A percentile compares a stretch with the other conserved stretches of the same genome.
These are phyloP conservation scores for Vigna radiata DNA, from an alignment of 306 rosid species.

Conservation along the genomic window DNA sequence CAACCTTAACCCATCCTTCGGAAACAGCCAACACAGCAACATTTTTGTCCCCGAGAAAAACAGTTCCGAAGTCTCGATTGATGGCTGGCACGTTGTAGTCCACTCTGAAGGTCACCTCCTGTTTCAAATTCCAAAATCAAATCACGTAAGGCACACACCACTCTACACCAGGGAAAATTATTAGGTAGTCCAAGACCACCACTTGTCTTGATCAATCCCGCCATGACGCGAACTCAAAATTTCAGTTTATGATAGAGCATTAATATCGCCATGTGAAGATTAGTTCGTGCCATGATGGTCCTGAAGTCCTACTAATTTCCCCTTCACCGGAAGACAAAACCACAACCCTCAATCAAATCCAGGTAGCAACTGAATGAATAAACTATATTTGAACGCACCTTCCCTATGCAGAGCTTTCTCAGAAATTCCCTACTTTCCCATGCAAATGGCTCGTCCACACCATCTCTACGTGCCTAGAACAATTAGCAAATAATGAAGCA, in stretches of 20 bases:
- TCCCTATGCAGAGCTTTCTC: conserved; percentile 87
- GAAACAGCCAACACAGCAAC: conserved; percentile 79
- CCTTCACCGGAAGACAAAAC: conserved; percentile 8
- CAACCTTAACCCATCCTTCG: conserved; percentile 97
- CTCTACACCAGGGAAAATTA: neutral
- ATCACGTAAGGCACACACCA: conserved; percentile 27
- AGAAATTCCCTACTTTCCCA: conserved; percentile 96
- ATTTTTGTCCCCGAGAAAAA: conserved; percentile 82
- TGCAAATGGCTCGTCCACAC: conserved; percentile 91
- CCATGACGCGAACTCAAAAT: no score
- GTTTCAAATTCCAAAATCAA: conserved; percentile 44
- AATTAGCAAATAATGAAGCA: neutral
- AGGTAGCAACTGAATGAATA: neutral
- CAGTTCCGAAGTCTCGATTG: conserved; percentile 89
- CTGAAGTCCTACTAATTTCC: no score
- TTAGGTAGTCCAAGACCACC: no score
- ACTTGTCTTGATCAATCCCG: no score
- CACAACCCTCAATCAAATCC: conserved; percentile 18
- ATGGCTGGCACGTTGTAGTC: conserved; percentile 88
- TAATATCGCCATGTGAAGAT: no score
- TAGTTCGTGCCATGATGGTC: no score
- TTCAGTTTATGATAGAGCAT: no score
- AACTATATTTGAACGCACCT: conserved; percentile 55
- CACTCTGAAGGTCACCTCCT: conserved; percentile 89
- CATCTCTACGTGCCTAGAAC: conserved; percentile 84